Conservation (phyloP, 2,329 filamentous ascomycete genomes). For the Diaporthe amygdali region DNA sequence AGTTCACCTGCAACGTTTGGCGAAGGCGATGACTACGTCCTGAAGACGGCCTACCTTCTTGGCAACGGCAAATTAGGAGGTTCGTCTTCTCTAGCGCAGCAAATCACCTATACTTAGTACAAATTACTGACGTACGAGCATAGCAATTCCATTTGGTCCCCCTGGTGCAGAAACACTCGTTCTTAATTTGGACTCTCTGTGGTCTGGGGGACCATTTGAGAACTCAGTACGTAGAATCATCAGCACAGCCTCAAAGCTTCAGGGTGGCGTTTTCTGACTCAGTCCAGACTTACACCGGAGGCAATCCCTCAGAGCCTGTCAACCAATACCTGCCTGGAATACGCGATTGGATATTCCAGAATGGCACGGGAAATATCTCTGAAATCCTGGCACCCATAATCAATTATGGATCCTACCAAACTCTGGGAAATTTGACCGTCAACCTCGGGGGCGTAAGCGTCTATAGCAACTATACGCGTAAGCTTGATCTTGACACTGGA, state of each 20-base stretch:
- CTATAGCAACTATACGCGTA: slow-evolving; percentile 42
- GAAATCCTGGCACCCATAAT: slow-evolving; percentile 43
- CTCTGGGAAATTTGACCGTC: slow-evolving; percentile 52
- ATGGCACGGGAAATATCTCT: slow-evolving; percentile 51
- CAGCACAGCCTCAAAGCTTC: slow-evolving; percentile 18
- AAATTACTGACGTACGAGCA: neutral
- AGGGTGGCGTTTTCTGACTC: neutral
- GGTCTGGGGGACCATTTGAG: slow-evolving; percentile 56
- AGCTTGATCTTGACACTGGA: slow-evolving; percentile 49
- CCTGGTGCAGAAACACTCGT: slow-evolving; percentile 47
- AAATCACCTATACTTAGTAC: neutral
- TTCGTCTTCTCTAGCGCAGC: slow-evolving; percentile 24
- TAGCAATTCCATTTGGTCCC: slow-evolving; percentile 48
- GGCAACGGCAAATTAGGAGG: slow-evolving; percentile 54
- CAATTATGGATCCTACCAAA: slow-evolving; percentile 51
- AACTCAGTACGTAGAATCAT: slow-evolving; percentile 16
- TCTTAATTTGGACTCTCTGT: slow-evolving; percentile 54
- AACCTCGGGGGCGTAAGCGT: slow-evolving; percentile 37
- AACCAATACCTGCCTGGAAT: slow-evolving; percentile 45
- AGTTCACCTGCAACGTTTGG: slow-evolving; percentile 18
- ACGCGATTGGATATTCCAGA: slow-evolving; percentile 51
- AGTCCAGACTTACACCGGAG: slow-evolving; percentile 47
- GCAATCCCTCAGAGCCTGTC: slow-evolving; percentile 45
- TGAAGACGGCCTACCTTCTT: slow-evolving; percentile 48
- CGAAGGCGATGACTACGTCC: slow-evolving; percentile 21